These are phyloP conservation scores for Fusarium solani-melongenae DNA, from an alignment of 2,329 filamentous ascomycete species.

Conservation along the genomic window DNA sequence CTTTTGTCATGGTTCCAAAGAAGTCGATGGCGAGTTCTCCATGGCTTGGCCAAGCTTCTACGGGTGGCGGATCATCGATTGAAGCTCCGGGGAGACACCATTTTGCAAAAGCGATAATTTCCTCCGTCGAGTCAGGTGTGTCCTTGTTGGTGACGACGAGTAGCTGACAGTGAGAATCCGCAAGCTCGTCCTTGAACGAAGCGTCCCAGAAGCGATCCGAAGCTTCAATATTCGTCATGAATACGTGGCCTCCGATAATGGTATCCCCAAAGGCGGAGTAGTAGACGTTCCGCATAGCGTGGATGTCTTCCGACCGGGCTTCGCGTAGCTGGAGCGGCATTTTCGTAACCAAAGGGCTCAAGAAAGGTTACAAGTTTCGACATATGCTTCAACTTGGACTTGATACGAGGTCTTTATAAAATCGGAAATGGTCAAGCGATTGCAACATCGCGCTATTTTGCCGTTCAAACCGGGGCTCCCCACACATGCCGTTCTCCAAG, in stretches of 20 bases:
- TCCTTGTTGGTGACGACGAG: constrained; percentile 52
- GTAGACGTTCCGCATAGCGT: constrained; percentile 56
- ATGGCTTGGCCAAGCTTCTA: constrained; percentile 53
- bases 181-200: constrained; percentile 52
- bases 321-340: constrained; percentile 50
- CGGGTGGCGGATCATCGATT: constrained; percentile 38
- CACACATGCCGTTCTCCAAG: not conserved
- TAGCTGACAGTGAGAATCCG: constrained; percentile 51
- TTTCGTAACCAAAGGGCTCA: not conserved
- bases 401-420: not conserved
- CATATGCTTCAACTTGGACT: not conserved
- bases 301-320: constrained; percentile 54
- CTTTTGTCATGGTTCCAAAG: constrained; percentile 51
- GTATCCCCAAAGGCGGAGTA: constrained; percentile 57
- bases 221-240: constrained; percentile 44
- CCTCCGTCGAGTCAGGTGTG: constrained; percentile 23
- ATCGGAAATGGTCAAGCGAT: not conserved
- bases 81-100: constrained; percentile 53
- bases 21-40: constrained; percentile 54
- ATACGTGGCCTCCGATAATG: constrained; percentile 51
- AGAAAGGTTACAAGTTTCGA: not conserved
- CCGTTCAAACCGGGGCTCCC: not conserved
- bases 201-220: constrained; percentile 50
- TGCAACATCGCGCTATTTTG: not conserved
- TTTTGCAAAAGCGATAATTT: constrained; percentile 59